A percentile compares a stretch with the other conserved stretches of the same genome.
Conservation (phyloP, 2,329 filamentous ascomycete genomes). For the Curvularia hawaiiensis region DNA sequence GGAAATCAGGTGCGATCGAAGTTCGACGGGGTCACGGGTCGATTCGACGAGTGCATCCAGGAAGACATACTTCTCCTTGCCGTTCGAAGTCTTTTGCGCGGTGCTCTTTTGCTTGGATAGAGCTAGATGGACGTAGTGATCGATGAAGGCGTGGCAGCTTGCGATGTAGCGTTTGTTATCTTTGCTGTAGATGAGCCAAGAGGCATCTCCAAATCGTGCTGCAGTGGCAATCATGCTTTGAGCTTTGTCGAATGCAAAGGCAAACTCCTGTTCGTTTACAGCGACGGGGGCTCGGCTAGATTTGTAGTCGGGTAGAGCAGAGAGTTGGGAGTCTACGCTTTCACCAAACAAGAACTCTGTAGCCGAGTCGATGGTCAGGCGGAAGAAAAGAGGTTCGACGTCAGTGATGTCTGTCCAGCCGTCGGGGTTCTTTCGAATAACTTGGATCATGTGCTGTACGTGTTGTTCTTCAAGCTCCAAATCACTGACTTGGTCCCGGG, state of each 20-base stretch:
- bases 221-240: slow-evolving; percentile 23
- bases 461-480: slow-evolving; percentile 41
- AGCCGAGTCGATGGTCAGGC: slow-evolving; percentile 46
- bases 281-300: slow-evolving; percentile 16
- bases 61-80: slow-evolving; percentile 68
- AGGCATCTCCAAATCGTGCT: slow-evolving; percentile 35
- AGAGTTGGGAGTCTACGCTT: slow-evolving; percentile 38
- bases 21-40: slow-evolving; percentile 67
- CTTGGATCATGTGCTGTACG: slow-evolving; percentile 42
- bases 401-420: slow-evolving; percentile 39
- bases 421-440: slow-evolving; percentile 22
- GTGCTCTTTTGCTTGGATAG: slow-evolving; percentile 24
- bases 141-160: slow-evolving; percentile 34
- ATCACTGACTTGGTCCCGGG: slow-evolving; percentile 39
- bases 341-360: slow-evolving; percentile 48
- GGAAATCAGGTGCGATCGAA: slow-evolving; percentile 82
- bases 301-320: slow-evolving; percentile 25
- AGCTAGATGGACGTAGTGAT: slow-evolving; percentile 33
- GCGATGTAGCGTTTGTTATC: slow-evolving; percentile 37
- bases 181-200: slow-evolving; percentile 38
- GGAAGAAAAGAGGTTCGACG: slow-evolving; percentile 49
- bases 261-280: slow-evolving; percentile 30
- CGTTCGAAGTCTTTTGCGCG: slow-evolving; percentile 17
- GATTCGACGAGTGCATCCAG: slow-evolving; percentile 80
- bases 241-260: slow-evolving; percentile 29